Evolutionary conservation across 495 filamentous ascomycete species (phyloP).

Genomic region (Annulohypoxylon bovei): DNA sequence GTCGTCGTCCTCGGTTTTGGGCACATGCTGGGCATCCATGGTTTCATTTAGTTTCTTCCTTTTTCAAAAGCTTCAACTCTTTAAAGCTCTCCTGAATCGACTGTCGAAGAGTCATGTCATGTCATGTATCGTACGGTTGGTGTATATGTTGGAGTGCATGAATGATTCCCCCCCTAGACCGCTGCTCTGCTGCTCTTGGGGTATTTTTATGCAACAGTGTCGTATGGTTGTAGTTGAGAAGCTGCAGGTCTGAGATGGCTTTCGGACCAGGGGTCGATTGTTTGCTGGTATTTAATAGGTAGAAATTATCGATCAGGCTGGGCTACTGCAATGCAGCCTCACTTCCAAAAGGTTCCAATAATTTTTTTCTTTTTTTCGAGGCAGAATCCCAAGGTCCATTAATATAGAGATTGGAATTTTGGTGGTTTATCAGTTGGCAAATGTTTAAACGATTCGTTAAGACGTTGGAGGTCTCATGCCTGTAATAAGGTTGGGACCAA

Average conservation of each 20-base stretch:
- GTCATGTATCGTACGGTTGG: constrained; percentile 33
- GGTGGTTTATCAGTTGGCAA: constrained; percentile 3
- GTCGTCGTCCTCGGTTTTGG: constrained; percentile 26
- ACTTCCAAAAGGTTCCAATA: constrained; percentile 16
- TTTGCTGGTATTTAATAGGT: constrained; percentile 15
- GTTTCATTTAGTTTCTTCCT: constrained; percentile 1
- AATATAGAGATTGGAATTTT: neutral
- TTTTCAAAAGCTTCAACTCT: constrained; percentile 23
- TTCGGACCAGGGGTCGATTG: neutral
- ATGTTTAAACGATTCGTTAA: constrained; percentile 9
- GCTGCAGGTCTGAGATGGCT: constrained; percentile 23
- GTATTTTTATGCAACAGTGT: constrained; percentile 16
- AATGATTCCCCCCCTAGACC: constrained; percentile 29
- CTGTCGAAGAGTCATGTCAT: constrained; percentile 31
- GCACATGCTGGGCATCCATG: constrained; percentile 35
- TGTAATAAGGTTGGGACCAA: constrained; percentile 24
- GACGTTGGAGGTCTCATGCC: constrained; percentile 5
- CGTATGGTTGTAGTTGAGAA: constrained; percentile 12
- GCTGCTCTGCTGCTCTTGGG: constrained; percentile 12
- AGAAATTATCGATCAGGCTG: constrained; percentile 28
- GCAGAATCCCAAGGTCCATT: neutral
- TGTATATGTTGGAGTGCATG: constrained; percentile 24
- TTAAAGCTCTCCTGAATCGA: constrained; percentile 8
- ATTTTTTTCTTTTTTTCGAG: neutral
- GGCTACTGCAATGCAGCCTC: constrained; percentile 38